phyloP scores from a whole-genome alignment of 257 asterid species.

The Solanum appendiculatum region DNA sequence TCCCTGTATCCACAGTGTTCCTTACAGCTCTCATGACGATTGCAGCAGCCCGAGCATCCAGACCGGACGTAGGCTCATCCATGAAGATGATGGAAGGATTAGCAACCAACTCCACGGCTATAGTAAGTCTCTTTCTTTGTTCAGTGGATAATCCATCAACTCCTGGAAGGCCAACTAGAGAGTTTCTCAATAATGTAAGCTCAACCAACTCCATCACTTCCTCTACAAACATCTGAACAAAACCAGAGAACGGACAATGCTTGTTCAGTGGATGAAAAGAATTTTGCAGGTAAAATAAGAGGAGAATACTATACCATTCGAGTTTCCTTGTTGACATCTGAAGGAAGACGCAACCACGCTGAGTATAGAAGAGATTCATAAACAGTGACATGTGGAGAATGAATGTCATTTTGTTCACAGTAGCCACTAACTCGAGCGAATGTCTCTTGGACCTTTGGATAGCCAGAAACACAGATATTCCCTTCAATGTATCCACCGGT shows the following conservation, averaged over 20 bases:
- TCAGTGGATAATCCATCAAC: slow-evolving; percentile 59
- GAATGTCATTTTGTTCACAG: slow-evolving; percentile 67
- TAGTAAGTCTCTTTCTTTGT: slow-evolving; percentile 59
- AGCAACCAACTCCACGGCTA: slow-evolving; percentile 58
- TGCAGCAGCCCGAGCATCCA: slow-evolving; percentile 73
- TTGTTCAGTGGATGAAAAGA: neutral
- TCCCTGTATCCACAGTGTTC: slow-evolving; percentile 61
- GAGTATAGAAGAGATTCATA: slow-evolving; percentile 56
- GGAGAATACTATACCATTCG: slow-evolving; percentile 25
- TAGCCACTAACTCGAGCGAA: slow-evolving; percentile 69
- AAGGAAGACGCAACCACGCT: slow-evolving; percentile 63
- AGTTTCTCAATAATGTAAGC: slow-evolving; percentile 28
- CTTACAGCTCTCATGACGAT: slow-evolving; percentile 67
- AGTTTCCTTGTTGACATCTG: slow-evolving; percentile 33
- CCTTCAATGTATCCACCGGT: slow-evolving; percentile 68
- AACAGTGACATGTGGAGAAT: slow-evolving; percentile 63
- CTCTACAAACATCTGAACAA: slow-evolving; percentile 55
- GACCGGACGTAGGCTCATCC: slow-evolving; percentile 71
- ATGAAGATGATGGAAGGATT: slow-evolving; percentile 70
- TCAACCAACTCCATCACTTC: slow-evolving; percentile 73
- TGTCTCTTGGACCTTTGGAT: slow-evolving; percentile 47
- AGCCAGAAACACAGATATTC: slow-evolving; percentile 49
- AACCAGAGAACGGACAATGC: neutral
- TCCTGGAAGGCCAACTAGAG: slow-evolving; percentile 63
- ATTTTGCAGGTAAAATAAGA: neutral